A percentile compares a stretch with the other conserved stretches of the same genome.
phyloP scores from a whole-genome alignment of 805 yeast genomes.

The Candida tammaniensis region DNA sequence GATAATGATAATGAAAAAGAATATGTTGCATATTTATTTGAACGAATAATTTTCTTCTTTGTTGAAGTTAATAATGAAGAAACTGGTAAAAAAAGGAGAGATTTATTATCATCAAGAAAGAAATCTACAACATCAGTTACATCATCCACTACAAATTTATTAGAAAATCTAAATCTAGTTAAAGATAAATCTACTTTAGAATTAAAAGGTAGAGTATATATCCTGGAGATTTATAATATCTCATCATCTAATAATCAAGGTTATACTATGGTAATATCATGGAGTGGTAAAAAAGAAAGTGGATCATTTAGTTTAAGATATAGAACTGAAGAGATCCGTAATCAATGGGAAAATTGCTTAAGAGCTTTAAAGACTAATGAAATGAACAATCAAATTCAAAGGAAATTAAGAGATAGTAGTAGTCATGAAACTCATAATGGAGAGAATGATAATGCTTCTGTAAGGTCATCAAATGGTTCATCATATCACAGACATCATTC shows the following conservation, averaged over 20 bases:
- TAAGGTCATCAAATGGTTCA: conserved; percentile 27
- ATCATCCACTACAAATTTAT: conserved; percentile 31
- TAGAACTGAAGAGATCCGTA: conserved; percentile 76
- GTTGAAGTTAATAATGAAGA: conserved; percentile 26
- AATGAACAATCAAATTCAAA: conserved; percentile 37
- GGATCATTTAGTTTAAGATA: conserved; percentile 83
- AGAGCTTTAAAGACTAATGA: conserved; percentile 45
- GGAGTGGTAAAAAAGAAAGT: conserved; percentile 85
- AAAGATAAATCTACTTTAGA: conserved; percentile 40
- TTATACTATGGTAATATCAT: conserved; percentile 61
- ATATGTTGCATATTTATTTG: conserved; percentile 86
- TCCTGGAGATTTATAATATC: conserved; percentile 55
- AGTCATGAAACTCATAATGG: conserved; percentile 20
- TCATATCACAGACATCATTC: conserved; percentile 36
- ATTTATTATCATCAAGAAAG: conserved; percentile 44
- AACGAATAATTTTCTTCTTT: conserved; percentile 53
- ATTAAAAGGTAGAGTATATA: conserved; percentile 78
- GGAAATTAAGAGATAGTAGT: conserved; percentile 35
- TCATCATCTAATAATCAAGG: conserved; percentile 39
- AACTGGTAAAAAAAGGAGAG: conserved; percentile 33
- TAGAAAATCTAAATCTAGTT: conserved; percentile 32
- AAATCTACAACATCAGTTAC: conserved; percentile 49
- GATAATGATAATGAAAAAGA: conserved; percentile 78
- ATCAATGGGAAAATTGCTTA: conserved; percentile 76
- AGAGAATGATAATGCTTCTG: conserved; percentile 14